phyloP scores from a whole-genome alignment of 2,329 filamentous ascomycete species.

The Paraphaeosphaeria minitans region DNA sequence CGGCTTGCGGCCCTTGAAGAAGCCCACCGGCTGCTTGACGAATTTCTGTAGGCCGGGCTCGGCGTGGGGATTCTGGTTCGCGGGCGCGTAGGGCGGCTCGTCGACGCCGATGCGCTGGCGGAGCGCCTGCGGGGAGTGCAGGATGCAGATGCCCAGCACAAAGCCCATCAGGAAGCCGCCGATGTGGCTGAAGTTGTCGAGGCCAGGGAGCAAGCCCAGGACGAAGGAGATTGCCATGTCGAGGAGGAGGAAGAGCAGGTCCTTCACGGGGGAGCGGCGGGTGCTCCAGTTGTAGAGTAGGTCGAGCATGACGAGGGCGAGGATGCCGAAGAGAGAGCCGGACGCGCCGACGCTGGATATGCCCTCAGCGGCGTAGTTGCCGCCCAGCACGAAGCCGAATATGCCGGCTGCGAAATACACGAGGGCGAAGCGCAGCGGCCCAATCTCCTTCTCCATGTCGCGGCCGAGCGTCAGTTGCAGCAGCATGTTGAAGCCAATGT shows the following conservation, averaged over 20 bases:
- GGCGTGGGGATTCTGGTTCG: slow-evolving; percentile 46
- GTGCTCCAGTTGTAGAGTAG: slow-evolving; percentile 91
- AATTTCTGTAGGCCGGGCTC: slow-evolving; percentile 49
- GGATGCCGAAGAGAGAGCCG: slow-evolving; percentile 86
- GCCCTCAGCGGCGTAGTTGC: slow-evolving; percentile 84
- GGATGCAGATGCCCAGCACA: slow-evolving; percentile 80
- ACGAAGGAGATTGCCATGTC: slow-evolving; percentile 91
- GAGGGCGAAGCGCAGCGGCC: slow-evolving; percentile 82
- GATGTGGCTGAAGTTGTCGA: slow-evolving; percentile 98
- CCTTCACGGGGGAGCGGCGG: slow-evolving; percentile 75
- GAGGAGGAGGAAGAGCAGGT: slow-evolving; percentile 83
- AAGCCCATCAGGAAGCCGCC: slow-evolving; percentile 94
- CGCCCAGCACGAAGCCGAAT: slow-evolving; percentile 93
- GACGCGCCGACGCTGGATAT: slow-evolving; percentile 86
- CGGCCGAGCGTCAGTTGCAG: slow-evolving; percentile 87
- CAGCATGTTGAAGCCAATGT: slow-evolving; percentile 94
- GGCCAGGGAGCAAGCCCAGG: slow-evolving; percentile 83
- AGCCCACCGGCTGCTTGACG: slow-evolving; percentile 62
- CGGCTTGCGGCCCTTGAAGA: slow-evolving; percentile 90
- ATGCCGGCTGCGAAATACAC: slow-evolving; percentile 92
- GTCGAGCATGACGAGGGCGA: slow-evolving; percentile 86
- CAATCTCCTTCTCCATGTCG: slow-evolving; percentile 92
- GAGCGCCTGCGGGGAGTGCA: slow-evolving; percentile 85
- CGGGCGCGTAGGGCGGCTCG: slow-evolving; percentile 71
- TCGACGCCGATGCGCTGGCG: slow-evolving; percentile 74